Evolutionary conservation across 768 basidiomycete species (phyloP).

Genomic region (Suillus alpinus): DNA sequence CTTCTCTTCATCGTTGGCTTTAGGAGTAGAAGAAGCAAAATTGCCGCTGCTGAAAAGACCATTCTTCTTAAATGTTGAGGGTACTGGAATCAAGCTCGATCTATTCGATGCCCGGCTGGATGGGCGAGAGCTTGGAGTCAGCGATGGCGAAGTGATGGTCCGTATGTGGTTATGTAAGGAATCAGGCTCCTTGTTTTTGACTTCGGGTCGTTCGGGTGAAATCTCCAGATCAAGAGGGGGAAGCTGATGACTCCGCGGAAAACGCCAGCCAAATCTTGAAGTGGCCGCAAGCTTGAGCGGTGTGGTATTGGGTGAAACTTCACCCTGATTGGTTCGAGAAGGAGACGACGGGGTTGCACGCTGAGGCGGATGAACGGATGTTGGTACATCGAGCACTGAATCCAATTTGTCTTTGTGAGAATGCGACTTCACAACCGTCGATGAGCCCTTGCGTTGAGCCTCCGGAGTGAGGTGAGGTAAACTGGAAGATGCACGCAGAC

Average conservation of each 20-base stretch:
- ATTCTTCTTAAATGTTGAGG: slow-evolving; percentile 34
- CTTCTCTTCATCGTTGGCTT: slow-evolving; percentile 17
- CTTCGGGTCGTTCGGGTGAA: slow-evolving; percentile 11
- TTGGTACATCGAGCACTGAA: neutral
- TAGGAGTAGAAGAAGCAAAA: slow-evolving; percentile 6
- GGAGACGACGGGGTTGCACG: neutral
- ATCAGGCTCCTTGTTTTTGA: neutral
- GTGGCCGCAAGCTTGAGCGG: slow-evolving; percentile 19
- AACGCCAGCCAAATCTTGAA: slow-evolving; percentile 39
- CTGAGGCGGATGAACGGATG: neutral
- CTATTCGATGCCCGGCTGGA: slow-evolving; percentile 21
- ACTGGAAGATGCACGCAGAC: slow-evolving; percentile 21
- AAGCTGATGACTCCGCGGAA: slow-evolving; percentile 34
- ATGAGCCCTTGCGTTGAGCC: neutral
- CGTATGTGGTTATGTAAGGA: slow-evolving; percentile 7
- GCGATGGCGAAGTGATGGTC: slow-evolving; percentile 18
- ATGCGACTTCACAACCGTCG: neutral
- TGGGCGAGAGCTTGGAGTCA: slow-evolving; percentile 23
- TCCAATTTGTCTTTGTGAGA: neutral
- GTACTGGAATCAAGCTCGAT: slow-evolving; percentile 45
- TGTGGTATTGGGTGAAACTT: slow-evolving; percentile 3
- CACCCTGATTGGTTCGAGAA: neutral
- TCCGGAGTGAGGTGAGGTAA: slow-evolving; percentile 9
- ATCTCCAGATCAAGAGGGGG: slow-evolving; percentile 40
- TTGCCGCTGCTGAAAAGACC: slow-evolving; percentile 10